These are phyloP conservation scores for Termitomyces heimii DNA, from an alignment of 768 basidiomycete species.

Conservation along the genomic window DNA sequence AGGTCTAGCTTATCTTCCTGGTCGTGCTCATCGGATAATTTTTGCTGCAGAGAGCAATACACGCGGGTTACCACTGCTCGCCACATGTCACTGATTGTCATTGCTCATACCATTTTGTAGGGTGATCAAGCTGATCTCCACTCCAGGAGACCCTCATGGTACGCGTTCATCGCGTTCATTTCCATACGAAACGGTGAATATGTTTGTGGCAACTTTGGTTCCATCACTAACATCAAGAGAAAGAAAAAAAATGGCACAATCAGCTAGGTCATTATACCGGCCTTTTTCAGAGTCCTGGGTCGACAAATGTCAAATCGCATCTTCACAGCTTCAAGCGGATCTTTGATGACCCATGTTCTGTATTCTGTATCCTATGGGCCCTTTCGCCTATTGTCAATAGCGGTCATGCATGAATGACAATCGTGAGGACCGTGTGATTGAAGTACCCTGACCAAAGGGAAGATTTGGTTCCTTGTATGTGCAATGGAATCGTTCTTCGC, in stretches of 20 bases:
- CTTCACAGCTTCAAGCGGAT: background rate
- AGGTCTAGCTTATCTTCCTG: slow-evolving; percentile 35
- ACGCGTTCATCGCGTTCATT: slow-evolving; percentile 5
- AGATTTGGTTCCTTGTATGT: background rate
- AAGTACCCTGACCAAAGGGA: background rate
- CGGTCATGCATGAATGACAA: background rate
- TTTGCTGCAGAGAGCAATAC: slow-evolving; percentile 26
- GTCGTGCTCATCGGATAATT: slow-evolving; percentile 30
- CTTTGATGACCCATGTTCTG: background rate
- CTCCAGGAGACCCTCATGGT: slow-evolving; percentile 21
- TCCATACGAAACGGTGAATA: slow-evolving; percentile 15
- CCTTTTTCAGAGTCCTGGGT: background rate
- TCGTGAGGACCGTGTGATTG: background rate
- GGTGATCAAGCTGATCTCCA: slow-evolving; percentile 25
- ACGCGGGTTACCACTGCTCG: slow-evolving; percentile 26
- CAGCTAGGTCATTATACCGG: background rate
- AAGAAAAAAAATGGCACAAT: background rate
- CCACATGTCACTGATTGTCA: background rate
- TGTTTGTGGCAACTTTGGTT: background rate
- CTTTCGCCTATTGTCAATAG: background rate
- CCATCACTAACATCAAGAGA: background rate
- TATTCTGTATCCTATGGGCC: background rate
- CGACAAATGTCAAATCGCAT: background rate
- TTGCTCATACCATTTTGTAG: slow-evolving; percentile 9
- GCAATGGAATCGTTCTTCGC: background rate